Conservation (phyloP, 345 rosid genomes). For the Atalantia buxifolia region DNA sequence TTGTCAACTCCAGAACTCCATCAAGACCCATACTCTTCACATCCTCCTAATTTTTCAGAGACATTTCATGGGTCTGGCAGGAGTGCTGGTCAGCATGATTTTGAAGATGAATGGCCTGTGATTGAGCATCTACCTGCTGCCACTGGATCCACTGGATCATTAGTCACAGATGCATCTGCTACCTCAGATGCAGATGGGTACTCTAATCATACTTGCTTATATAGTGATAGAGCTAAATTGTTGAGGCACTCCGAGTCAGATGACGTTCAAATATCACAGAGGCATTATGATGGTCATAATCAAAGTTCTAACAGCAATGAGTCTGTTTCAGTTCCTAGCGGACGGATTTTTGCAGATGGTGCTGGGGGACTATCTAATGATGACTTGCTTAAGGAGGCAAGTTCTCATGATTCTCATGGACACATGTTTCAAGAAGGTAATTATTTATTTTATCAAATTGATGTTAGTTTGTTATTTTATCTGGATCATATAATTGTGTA, state of each 20-base stretch:
- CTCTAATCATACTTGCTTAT: slow-evolving; percentile 3
- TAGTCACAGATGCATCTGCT: slow-evolving; percentile 9
- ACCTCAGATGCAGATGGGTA: slow-evolving; percentile 2
- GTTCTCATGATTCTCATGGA: slow-evolving; percentile 6
- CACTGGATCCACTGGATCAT: slow-evolving; percentile 16
- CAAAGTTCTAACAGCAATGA: background rate
- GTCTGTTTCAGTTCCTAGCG: slow-evolving; percentile 16
- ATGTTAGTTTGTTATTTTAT: background rate
- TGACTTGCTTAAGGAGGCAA: slow-evolving; percentile 9
- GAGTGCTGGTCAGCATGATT: slow-evolving; percentile 17
- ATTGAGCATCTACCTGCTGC: slow-evolving; percentile 20
- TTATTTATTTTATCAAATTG: slow-evolving; percentile 4
- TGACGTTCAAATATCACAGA: slow-evolving; percentile 14
- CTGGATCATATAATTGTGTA: background rate
- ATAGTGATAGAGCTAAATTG: slow-evolving; percentile 11
- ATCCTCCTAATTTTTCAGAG: slow-evolving; percentile 9
- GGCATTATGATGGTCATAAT: slow-evolving; percentile 12
- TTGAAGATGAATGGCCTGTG: slow-evolving; percentile 23
- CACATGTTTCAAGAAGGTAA: slow-evolving; percentile 25
- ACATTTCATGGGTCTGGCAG: slow-evolving; percentile 4
- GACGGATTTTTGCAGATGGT: slow-evolving; percentile 12
- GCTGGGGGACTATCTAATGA: slow-evolving; percentile 19
- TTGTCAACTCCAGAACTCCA: slow-evolving; percentile 7
- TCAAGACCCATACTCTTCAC: slow-evolving; percentile 13
- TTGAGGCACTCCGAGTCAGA: slow-evolving; percentile 16